phyloP scores from a whole-genome alignment of 1,284 basidiomycete species.

The Cryptococcus floricola region DNA sequence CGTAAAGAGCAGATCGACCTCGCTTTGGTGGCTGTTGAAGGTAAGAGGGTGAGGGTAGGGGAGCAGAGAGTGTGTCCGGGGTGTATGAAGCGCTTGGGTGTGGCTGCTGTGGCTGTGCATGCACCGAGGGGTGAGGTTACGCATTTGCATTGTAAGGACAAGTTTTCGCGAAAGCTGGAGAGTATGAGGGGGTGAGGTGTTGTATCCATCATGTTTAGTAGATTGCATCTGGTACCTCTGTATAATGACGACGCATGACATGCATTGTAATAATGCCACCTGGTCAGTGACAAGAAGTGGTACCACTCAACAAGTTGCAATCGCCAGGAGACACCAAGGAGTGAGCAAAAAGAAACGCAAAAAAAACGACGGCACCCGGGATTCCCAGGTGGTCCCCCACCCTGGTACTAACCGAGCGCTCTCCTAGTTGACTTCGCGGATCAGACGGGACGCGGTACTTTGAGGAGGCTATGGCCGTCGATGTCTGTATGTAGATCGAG shows the following conservation, averaged over 20 bases:
- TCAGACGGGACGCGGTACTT: too few species aligned
- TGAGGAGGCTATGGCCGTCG: too few species aligned
- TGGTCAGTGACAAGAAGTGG: too few species aligned
- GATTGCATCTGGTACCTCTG: conserved; percentile 43
- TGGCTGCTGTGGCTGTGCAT: conserved; percentile 92
- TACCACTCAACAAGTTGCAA: too few species aligned
- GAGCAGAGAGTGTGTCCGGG: conserved; percentile 93
- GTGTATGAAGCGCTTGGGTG: conserved; percentile 91
- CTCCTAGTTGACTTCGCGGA: too few species aligned
- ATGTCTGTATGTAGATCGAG: too few species aligned
- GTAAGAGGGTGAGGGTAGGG: conserved; percentile 78
- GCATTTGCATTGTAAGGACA: conserved; percentile 86
- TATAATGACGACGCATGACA: conserved; percentile 45
- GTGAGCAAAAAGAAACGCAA: too few species aligned
- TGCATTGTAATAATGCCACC: too few species aligned
- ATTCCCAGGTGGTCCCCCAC: too few species aligned
- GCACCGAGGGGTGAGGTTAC: conserved; percentile 89
- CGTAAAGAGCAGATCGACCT: conserved; percentile 69
- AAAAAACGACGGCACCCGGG: too few species aligned
- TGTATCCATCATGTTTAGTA: not conserved
- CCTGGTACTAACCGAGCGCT: too few species aligned
- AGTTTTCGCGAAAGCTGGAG: conserved; percentile 56
- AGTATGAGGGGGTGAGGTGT: conserved; percentile 12
- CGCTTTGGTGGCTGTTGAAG: conserved; percentile 69
- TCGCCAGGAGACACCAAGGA: too few species aligned